Evolutionary conservation across 352 stramenopile species (phyloP).

Genomic region (Pythium insidiosum): DNA sequence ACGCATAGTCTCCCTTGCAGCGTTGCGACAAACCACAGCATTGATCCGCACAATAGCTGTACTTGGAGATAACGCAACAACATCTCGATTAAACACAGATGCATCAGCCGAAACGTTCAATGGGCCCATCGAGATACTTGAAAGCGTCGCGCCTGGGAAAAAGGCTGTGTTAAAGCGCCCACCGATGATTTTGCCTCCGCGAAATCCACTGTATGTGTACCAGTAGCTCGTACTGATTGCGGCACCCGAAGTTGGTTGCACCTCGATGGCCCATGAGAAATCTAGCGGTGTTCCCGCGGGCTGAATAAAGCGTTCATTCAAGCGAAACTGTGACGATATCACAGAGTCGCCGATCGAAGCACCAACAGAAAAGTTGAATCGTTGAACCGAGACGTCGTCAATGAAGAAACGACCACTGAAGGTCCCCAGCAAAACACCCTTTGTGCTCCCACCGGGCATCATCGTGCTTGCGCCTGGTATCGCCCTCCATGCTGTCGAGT

Average conservation of each 20-base stretch:
- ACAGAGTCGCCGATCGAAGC: not conserved
- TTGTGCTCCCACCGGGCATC: no score
- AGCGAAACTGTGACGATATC: no score
- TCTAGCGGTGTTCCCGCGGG: no score
- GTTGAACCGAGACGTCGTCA: slow-evolving; percentile 9
- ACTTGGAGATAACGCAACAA: slow-evolving; percentile 20
- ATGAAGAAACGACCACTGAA: no score
- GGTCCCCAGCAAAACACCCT: no score
- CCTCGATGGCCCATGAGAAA: no score
- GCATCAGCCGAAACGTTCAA: slow-evolving; percentile 5
- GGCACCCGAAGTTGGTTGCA: no score
- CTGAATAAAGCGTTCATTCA: no score
- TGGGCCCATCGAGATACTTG: not conserved
- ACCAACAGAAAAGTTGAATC: no score
- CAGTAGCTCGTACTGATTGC: no score
- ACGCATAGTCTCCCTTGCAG: slow-evolving; percentile 25
- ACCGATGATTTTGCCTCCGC: not conserved
- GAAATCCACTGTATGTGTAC: no score
- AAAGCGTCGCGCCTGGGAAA: slow-evolving; percentile 1
- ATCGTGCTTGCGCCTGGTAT: slow-evolving; percentile 16
- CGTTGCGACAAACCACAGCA: slow-evolving; percentile 36
- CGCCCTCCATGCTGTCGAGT: slow-evolving; percentile 36
- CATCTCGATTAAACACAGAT: slow-evolving; percentile 24
- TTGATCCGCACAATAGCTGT: slow-evolving; percentile 33
- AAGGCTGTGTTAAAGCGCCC: not conserved